Evolutionary conservation across 495 filamentous ascomycete species (phyloP), one percentile per base, ranked within the genome.

Genomic region (Astrothelium macrocarpum): DNA sequence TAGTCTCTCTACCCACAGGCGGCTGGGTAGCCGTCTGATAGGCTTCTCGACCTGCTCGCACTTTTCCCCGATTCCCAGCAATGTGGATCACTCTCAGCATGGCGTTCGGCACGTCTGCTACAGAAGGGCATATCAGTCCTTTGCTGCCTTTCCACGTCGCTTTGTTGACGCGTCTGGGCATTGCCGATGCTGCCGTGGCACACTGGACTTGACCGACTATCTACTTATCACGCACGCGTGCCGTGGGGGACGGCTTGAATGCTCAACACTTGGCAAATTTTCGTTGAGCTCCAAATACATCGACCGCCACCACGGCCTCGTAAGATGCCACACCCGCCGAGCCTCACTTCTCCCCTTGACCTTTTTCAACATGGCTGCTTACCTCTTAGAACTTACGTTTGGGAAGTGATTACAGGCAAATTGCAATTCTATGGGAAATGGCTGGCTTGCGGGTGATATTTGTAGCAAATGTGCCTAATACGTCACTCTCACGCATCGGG

Each of bases 301-400:
- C n/a, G n/a, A n/a, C n/a, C n/a, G n/a, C n/a, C n/a, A n/a, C n/a
- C n/a, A n/a, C n/a, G n/a, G n/a, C n/a, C n/a, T 3, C 43, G 43
- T 49, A 5, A 49, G 43, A 49, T 49, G 43, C 43, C 43, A 49
- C 43, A 49, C n/a, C 43, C 43, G 43, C n/a, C n/a, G 43, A 49
- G 43, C 43, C 43, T 49, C 34, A 39, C 34, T 49, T 49, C 3
- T 14, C 7, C 16, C 16, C 36, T 39, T 7, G 16, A 39, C 36
- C 16, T 39, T 5, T 5, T 39, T 39, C 36, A 7, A 39, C 36
- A 39, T 16, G 16, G 7, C 7, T 39, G 36, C 16, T 39, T n/a
- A n/a, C n/a, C n/a, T n/a, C n/a, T n/a, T n/a, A n/a, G n/a, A n/a
- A n/a, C n/a, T n/a, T n/a, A n/a, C n/a, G n/a, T n/a, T n/a, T n/a